Evolutionary conservation across 2,329 filamentous ascomycete species (phyloP).

Genomic region (Dactylellina parvicollis): DNA sequence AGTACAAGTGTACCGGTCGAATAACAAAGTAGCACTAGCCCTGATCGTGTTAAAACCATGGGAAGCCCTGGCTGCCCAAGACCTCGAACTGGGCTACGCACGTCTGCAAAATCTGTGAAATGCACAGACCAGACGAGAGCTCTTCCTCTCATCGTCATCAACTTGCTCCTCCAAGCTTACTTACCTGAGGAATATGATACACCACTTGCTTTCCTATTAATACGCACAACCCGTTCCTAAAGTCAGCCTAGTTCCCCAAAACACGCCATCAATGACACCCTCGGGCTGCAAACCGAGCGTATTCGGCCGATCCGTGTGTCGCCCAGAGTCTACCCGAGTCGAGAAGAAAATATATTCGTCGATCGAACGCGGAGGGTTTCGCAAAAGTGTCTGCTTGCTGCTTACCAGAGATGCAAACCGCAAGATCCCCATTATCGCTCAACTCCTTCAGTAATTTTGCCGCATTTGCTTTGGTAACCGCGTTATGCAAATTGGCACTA

Average conservation of each 20-base stretch:
- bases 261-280: constrained; percentile 14
- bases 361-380: constrained; percentile 46
- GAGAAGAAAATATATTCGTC: constrained; percentile 16
- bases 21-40: constrained; percentile 10
- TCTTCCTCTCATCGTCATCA: constrained; percentile 28
- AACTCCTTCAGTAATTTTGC: constrained; percentile 72
- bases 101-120: constrained; percentile 38
- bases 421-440: constrained; percentile 70
- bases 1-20: constrained; percentile 12
- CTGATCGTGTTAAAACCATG: constrained; percentile 37
- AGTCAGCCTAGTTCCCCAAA: constrained; percentile 36
- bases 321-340: neutral
- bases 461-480: constrained; percentile 69
- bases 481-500: constrained; percentile 71
- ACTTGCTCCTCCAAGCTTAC: constrained; percentile 9
- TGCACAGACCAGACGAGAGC: constrained; percentile 53
- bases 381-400: neutral
- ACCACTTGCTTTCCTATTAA: constrained; percentile 70
- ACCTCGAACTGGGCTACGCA: constrained; percentile 29
- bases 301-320: constrained; percentile 34
- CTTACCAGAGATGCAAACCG: constrained; percentile 67
- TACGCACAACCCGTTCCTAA: constrained; percentile 12
- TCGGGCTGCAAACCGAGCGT: constrained; percentile 13
- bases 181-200: constrained; percentile 65
- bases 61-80: constrained; percentile 47